Evolutionary conservation across 1,284 basidiomycete genomes (phyloP).

Genomic region (Pascua guehoae): DNA sequence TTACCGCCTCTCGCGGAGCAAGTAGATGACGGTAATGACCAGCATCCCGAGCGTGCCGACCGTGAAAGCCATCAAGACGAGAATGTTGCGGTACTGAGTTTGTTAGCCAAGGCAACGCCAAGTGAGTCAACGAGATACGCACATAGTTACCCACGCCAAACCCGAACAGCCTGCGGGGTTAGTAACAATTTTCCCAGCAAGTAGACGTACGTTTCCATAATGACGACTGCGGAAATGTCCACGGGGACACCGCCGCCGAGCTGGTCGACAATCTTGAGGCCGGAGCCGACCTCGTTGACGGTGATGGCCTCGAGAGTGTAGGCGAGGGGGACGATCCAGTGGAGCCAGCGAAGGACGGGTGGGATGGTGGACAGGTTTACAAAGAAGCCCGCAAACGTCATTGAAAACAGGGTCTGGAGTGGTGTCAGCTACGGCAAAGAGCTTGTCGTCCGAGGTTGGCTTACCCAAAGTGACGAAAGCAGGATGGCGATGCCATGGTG

Average conservation of each 20-base stretch:
- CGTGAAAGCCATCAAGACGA: conserved; percentile 78
- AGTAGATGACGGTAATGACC: conserved; percentile 67
- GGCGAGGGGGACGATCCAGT: conserved; percentile 56
- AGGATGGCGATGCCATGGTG: conserved; percentile 87
- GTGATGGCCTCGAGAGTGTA: conserved; percentile 75
- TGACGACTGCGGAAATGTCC: conserved; percentile 68
- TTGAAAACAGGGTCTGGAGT: conserved; percentile 64
- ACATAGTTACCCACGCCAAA: conserved; percentile 67
- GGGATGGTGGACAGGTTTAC: conserved; percentile 75
- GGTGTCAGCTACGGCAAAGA: not conserved
- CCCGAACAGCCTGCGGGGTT: conserved; percentile 61
- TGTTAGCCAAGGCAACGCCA: not conserved
- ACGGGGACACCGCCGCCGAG: conserved; percentile 72
- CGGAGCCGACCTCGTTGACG: conserved; percentile 82
- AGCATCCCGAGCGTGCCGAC: conserved; percentile 67
- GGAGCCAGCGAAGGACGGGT: conserved; percentile 77
- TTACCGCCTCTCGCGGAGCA: conserved; percentile 66
- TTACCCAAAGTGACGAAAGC: conserved; percentile 61
- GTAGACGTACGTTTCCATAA: conserved; percentile 58
- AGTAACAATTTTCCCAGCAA: no score
- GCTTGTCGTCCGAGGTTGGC: no score
- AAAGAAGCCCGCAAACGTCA: conserved; percentile 70
- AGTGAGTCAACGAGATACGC: conserved; percentile 54
- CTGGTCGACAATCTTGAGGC: conserved; percentile 71
- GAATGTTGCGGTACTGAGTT: conserved; percentile 57